Base-by-base conservation (phyloP, 1,139 yeast species). In the Geotrichum bryndzae region DNA sequence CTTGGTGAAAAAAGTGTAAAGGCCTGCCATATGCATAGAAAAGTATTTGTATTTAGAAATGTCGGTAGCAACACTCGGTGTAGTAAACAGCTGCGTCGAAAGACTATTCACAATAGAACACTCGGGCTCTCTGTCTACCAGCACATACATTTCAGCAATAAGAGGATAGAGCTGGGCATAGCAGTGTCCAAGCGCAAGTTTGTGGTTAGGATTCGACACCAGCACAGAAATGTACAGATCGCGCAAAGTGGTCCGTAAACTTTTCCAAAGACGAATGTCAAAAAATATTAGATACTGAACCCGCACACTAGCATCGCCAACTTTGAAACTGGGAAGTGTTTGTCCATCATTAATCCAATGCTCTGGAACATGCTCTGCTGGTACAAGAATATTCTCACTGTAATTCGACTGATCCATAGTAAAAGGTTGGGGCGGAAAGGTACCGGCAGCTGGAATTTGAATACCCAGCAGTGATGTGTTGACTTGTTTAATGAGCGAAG, bases 31-130 rank as follows among this genome's bases (percentile, higher is more conserved):
- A 59, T 90, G 82, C 62, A 87, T 79, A 18, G 88, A 79, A 35
- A 89, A 73, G 64, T 88, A 91, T 35, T 92, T 94, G 70, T 85
- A 90, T 54, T 79, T 76, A 1, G 87, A 81, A 27, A 90, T 84
- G 56, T 85, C 77, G 0, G 92, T 82, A 1, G 97, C 89, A 66
- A 87, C 86, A 0, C 87, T 78, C 0, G 96, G 94, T 57, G 95
- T 87, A 1, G 96, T 90, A 71, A 91, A 91, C 13, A 92, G 77
- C 72, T 94, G 97, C 1, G 96, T 88, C 0, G 97, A 88, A 25
- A 94, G 71, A 8, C 86, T 81, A 48, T 87, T 80, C 83, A 91
- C 84, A 27, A 90, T 80, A 51, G 91, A 88, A 65, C 83, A 79
- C 67, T 92, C 97, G 0, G 96, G 95, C 64, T 91, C 97, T 56